Evolutionary conservation across 2,329 filamentous ascomycete species (phyloP), one percentile per base, ranked within the genome.

Genomic region (Colletotrichum lini): DNA sequence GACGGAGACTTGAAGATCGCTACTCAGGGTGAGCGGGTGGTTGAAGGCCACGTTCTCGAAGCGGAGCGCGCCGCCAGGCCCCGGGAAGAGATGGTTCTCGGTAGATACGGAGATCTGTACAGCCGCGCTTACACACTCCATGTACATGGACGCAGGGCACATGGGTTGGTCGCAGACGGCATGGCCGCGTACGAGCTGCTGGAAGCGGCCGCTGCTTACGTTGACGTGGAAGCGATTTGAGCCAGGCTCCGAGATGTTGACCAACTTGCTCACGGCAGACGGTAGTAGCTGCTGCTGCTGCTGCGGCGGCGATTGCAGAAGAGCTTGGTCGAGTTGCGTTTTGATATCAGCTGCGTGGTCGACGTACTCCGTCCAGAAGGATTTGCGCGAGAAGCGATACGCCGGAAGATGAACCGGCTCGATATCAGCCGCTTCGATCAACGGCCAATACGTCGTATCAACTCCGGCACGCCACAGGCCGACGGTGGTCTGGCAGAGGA

Each of bases 131-230:
- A 53, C 50, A 35, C 50, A 53, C 50, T 53, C 50, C 50, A 53
- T 53, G 8, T 53, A 35, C 50, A 53, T 53, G 4, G 50, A 53
- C 7, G 50, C 50, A 53, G 50, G 50, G 26, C 50, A 53, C 23
- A 53, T 53, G 3, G 50, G 50, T 53, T 53, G 23, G 6, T 35
- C 26, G 16, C 23, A 53, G 6, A 53, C 50, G 7, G 50, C 23
- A 53, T 53, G 50, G 13, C 50, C 23, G 16, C 50, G 50, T 4
- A 53, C 23, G 15, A 53, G 50, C 30, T 35, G 23, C 16, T 53
- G 23, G 10, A 53, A 35, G 4, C 50, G 50, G 8, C 50, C 30
- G 23, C 50, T 53, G 50, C 30, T 53, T 2, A 53, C 50, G 8
- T 53, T 53, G 23, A 35, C 50, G 21, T 13, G 13, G 23, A 53